Conservation (phyloP, 768 basidiomycete species). For the Fistulinella prunicolor region DNA sequence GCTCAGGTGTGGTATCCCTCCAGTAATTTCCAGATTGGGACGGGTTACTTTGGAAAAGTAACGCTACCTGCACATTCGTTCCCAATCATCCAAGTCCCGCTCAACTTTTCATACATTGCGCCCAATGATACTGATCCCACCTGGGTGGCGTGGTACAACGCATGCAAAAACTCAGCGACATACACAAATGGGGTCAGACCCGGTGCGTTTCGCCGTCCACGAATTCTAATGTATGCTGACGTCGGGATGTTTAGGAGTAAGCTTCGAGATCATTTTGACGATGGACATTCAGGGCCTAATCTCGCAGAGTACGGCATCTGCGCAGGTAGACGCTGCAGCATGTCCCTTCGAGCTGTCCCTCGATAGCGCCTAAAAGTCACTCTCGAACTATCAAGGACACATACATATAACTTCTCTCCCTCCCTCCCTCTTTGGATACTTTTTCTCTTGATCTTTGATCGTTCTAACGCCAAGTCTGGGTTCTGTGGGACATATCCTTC, state of each 20-base stretch:
- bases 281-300: slow-evolving; percentile 71
- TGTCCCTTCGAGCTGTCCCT: slow-evolving; percentile 69
- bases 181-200: slow-evolving; percentile 52
- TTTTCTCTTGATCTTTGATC: slow-evolving; percentile 6
- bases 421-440: slow-evolving; percentile 12
- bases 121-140: slow-evolving; percentile 80
- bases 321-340: slow-evolving; percentile 54
- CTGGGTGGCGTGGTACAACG: slow-evolving; percentile 78
- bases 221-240: neutral
- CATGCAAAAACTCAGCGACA: slow-evolving; percentile 60
- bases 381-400: neutral
- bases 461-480: slow-evolving; percentile 3
- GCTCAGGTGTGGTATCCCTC: slow-evolving; percentile 70
- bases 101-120: slow-evolving; percentile 82
- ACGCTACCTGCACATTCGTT: slow-evolving; percentile 66
- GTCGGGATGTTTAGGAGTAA: slow-evolving; percentile 37
- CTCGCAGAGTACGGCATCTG: slow-evolving; percentile 49
- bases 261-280: slow-evolving; percentile 61
- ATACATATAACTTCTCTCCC: neutral
- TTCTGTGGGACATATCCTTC: slow-evolving; percentile 9
- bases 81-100: slow-evolving; percentile 64
- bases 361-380: slow-evolving; percentile 42
- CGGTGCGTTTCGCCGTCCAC: slow-evolving; percentile 42
- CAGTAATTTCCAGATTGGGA: slow-evolving; percentile 61
- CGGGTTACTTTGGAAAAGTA: slow-evolving; percentile 56